These are phyloP conservation scores for Talaromyces sp. DNA, from an alignment of 2,329 filamentous ascomycete species.

Conservation along the genomic window DNA sequence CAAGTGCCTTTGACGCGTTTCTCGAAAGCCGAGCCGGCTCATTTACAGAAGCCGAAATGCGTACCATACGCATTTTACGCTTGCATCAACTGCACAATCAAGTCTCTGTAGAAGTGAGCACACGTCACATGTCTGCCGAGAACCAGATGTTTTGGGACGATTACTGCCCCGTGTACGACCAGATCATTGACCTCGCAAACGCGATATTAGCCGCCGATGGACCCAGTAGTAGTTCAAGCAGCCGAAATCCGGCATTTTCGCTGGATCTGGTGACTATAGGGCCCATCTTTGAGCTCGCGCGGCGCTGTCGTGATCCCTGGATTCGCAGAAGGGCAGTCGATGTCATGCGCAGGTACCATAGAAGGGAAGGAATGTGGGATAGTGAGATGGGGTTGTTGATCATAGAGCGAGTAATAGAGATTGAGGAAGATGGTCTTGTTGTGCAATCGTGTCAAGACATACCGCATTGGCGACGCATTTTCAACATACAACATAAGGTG, in stretches of 20 bases:
- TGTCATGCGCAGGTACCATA: background rate
- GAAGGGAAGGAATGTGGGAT: constrained; percentile 14
- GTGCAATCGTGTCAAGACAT: constrained; percentile 1
- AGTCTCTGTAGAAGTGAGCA: constrained; percentile 4
- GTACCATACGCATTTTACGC: constrained; percentile 3
- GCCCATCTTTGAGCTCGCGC: constrained; percentile 7
- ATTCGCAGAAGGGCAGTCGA: constrained; percentile 7
- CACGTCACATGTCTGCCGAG: background rate
- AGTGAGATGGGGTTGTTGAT: constrained; percentile 1
- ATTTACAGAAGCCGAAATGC: constrained; percentile 7
- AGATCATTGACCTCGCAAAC: constrained; percentile 1
- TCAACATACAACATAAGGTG: constrained; percentile 3
- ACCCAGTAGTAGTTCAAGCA: background rate
- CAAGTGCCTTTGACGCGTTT: constrained; percentile 9
- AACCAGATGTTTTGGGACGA: constrained; percentile 11
- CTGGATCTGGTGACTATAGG: background rate
- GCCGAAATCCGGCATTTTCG: background rate
- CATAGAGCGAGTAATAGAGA: constrained; percentile 2
- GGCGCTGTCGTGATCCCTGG: constrained; percentile 9
- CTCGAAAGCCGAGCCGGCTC: background rate
- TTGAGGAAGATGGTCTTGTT: constrained; percentile 6
- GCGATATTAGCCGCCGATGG: background rate
- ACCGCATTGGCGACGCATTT: constrained; percentile 8
- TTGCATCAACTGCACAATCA: constrained; percentile 11
- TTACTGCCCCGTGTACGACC: constrained; percentile 1